A percentile compares a stretch with the other conserved stretches of the same genome.
phyloP scores from a whole-genome alignment of 164 flowering plant species.

The Nymphaea thermarum region DNA sequence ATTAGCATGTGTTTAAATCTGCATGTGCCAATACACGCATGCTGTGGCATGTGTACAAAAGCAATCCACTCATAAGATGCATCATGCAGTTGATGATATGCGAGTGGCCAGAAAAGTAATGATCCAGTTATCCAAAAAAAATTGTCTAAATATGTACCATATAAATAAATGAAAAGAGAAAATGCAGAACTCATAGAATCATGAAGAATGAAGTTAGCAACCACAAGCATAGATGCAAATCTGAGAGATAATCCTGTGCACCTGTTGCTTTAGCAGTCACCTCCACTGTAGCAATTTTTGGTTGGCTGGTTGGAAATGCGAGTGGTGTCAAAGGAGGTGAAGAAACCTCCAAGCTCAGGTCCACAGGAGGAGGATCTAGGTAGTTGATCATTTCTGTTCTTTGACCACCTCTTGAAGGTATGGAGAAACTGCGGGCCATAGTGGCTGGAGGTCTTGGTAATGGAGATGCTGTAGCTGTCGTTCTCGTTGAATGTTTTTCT shows the following conservation, averaged over 20 bases:
- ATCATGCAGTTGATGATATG: too few relatives aligned
- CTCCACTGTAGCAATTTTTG: conserved; percentile 23
- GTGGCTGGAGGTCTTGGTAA: conserved; percentile 58
- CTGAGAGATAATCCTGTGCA: neutral
- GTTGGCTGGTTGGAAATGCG: conserved; percentile 30
- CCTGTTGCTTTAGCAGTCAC: neutral
- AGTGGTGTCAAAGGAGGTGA: conserved; percentile 88
- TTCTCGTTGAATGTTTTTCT: conserved; percentile 13
- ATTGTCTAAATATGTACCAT: too few relatives aligned
- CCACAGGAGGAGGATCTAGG: conserved; percentile 27
- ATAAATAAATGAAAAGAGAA: too few relatives aligned
- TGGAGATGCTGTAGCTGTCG: conserved; percentile 42
- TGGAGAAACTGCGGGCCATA: conserved; percentile 72
- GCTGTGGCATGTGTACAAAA: too few relatives aligned
- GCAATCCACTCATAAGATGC: too few relatives aligned
- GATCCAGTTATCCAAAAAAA: too few relatives aligned
- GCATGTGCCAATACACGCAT: too few relatives aligned
- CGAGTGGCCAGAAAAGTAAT: too few relatives aligned
- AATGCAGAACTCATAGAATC: neutral
- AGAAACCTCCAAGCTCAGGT: conserved; percentile 25
- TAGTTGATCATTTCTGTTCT: conserved; percentile 44
- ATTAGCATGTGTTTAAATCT: too few relatives aligned
- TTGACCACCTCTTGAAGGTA: conserved; percentile 57
- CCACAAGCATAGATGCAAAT: neutral
- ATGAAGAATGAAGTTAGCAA: neutral